Base-by-base conservation (phyloP, 352 stramenopile genomes). In the Albugo laibachii region DNA sequence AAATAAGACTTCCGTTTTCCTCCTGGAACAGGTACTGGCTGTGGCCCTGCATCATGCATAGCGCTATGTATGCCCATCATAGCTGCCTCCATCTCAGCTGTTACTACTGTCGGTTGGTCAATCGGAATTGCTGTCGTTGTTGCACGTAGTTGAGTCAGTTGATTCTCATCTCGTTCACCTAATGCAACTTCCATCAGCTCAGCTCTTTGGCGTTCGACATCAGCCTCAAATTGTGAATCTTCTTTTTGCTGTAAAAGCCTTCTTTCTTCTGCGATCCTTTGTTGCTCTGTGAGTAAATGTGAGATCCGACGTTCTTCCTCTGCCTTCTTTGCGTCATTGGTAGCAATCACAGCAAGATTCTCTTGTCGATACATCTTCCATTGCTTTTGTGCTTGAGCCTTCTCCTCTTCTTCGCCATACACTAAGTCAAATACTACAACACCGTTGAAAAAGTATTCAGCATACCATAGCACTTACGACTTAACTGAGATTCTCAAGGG, bases 41-140 rank as follows among this genome's bases (percentile, higher is more conserved):
- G 77, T 14, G 77, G 72, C 0, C 74, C 77, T 10, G 72, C 75
- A 12, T 43, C 48, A 35, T 46, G 38, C 48, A 82, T 54, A 2
- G 77, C 62, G 11, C 77, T 74, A 52, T 87, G 74, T 52, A 89
- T 87, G 6, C 77, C 77, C 68, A 91, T 84, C 77, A 91, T 91
- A 4, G 77, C 77, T 0, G 77, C 77, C 50, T 91, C 77, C 77
- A 91, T 91, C 51, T 91, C 77, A 12, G 77, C 77, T 1, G 72
- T 85, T n/a, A 91, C 68, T 31, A 31, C 24, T 31, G 24, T 31
- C 1, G 77, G 65, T 55, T 91, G 77, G 47, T 91, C 77, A 49
- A 91, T 91, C 3, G 77, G 77, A 47, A 87, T 69, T 11, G 74
- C 74, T 0, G 77, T 91, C 16, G 77, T 91, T 2, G 77, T 86